phyloP scores from a whole-genome alignment of 768 basidiomycete species.

The Lentinula detonsa region DNA sequence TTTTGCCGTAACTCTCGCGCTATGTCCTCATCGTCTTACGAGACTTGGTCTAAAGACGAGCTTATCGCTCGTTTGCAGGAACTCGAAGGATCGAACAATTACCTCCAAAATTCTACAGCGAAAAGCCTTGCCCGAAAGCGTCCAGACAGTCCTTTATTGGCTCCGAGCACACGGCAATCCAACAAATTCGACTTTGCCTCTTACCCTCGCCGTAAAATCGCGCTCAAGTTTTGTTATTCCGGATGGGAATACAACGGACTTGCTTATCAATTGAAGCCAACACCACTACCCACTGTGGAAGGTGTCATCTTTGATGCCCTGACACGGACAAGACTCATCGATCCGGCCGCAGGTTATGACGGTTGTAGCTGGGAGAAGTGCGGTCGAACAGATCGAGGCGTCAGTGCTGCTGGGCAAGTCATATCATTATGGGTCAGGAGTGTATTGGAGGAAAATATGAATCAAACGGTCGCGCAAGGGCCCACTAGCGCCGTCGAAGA shows the following conservation, averaged over 20 bases:
- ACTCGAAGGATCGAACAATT: slow-evolving; percentile 34
- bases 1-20: slow-evolving; percentile 10
- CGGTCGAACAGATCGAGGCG: slow-evolving; percentile 92
- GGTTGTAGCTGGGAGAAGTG: slow-evolving; percentile 90
- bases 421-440: slow-evolving; percentile 89
- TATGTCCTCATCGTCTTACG: slow-evolving; percentile 30
- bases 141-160: slow-evolving; percentile 10
- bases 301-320: slow-evolving; percentile 78
- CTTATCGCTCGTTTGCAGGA: slow-evolving; percentile 60
- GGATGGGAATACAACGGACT: slow-evolving; percentile 92
- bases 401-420: slow-evolving; percentile 92
- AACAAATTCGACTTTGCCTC: slow-evolving; percentile 58
- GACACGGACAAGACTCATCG: slow-evolving; percentile 70
- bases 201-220: slow-evolving; percentile 83
- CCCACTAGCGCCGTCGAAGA: neutral
- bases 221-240: slow-evolving; percentile 87
- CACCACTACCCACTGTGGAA: slow-evolving; percentile 87
- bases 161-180: slow-evolving; percentile 14
- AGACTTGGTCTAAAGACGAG: slow-evolving; percentile 58
- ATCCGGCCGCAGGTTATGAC: slow-evolving; percentile 65
- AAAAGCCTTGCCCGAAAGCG: slow-evolving; percentile 13
- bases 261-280: slow-evolving; percentile 67
- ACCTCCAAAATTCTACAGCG: neutral
- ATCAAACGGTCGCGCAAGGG: neutral
- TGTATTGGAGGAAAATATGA: slow-evolving; percentile 27